Percentiles rank a stretch among this genome's conserved stretches.
phyloP scores from a whole-genome alignment of 2,329 filamentous ascomycete species.

The Phaeosphaeria sp. region DNA sequence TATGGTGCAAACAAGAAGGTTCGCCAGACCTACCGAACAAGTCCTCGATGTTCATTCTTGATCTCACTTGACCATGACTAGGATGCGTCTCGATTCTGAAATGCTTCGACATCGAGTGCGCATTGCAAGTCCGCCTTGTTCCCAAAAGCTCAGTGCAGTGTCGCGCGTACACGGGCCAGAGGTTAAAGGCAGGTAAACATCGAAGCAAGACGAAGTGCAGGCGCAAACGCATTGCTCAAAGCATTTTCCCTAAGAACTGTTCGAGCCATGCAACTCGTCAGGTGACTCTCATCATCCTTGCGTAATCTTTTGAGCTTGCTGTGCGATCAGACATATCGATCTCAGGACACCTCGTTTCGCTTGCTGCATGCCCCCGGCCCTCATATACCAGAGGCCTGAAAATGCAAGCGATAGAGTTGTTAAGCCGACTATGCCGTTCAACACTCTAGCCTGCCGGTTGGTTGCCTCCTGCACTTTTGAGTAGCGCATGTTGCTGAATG shows the following conservation, averaged over 20 bases:
- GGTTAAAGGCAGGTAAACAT: not conserved
- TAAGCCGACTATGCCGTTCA: conserved; percentile 39
- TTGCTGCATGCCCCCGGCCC: conserved; percentile 26
- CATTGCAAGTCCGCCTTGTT: not conserved
- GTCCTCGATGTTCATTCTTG: not conserved
- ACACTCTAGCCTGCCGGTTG: conserved; percentile 51
- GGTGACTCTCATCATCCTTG: conserved; percentile 18
- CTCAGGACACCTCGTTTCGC: conserved; percentile 37
- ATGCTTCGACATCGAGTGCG: not conserved
- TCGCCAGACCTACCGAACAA: not conserved
- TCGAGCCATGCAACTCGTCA: too few relatives aligned
- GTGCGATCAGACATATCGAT: conserved; percentile 34
- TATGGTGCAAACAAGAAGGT: not conserved
- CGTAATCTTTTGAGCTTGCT: conserved; percentile 24
- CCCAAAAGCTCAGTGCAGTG: not conserved
- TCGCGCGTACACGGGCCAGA: not conserved
- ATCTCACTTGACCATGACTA: not conserved
- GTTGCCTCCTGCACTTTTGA: conserved; percentile 78
- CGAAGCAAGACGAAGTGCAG: too few relatives aligned
- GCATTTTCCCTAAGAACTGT: too few relatives aligned
- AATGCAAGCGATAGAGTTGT: conserved; percentile 21
- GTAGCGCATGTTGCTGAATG: conserved; percentile 92
- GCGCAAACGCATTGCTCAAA: too few relatives aligned
- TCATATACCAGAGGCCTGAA: conserved; percentile 29
- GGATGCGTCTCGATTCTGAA: not conserved